These are phyloP conservation scores for Plasmodium cynomolgi DNA, from an alignment of 169 alveolate species.

Conservation along the genomic window DNA sequence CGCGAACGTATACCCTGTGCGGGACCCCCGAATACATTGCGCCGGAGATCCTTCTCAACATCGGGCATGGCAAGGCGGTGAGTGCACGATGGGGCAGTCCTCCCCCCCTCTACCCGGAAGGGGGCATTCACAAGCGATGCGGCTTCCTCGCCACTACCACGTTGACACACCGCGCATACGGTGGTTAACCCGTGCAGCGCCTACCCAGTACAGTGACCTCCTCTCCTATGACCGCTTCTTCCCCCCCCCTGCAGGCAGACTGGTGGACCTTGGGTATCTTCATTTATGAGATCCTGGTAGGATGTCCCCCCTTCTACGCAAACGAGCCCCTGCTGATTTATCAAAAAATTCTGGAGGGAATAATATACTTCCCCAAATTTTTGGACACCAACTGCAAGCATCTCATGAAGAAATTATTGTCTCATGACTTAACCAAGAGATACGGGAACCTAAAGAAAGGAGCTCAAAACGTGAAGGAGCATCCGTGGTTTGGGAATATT, in stretches of 20 bases:
- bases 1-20: slow-evolving; percentile 98
- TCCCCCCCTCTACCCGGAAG: neutral
- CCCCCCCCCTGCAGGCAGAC: slow-evolving; percentile 80
- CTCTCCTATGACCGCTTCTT: neutral
- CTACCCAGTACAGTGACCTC: neutral
- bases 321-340: slow-evolving; percentile 98
- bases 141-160: too few species aligned
- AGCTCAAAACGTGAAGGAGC: slow-evolving; percentile 92
- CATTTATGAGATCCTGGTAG: slow-evolving; percentile 98
- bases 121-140: too few species aligned
- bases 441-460: slow-evolving; percentile 96
- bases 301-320: slow-evolving; percentile 98
- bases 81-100: neutral
- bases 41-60: slow-evolving; percentile 98
- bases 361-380: slow-evolving; percentile 94
- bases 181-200: too few species aligned
- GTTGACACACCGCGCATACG: too few species aligned
- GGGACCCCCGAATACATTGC: slow-evolving; percentile 99
- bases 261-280: slow-evolving; percentile 99
- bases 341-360: slow-evolving; percentile 96
- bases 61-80: slow-evolving; percentile 97
- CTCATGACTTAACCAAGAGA: slow-evolving; percentile 95
- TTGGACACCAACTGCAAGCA: slow-evolving; percentile 92
- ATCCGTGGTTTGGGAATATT: slow-evolving; percentile 89
- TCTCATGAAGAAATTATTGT: slow-evolving; percentile 93